Conservation (phyloP, 805 yeast species). For the Cyberlindnera mycetangii region DNA sequence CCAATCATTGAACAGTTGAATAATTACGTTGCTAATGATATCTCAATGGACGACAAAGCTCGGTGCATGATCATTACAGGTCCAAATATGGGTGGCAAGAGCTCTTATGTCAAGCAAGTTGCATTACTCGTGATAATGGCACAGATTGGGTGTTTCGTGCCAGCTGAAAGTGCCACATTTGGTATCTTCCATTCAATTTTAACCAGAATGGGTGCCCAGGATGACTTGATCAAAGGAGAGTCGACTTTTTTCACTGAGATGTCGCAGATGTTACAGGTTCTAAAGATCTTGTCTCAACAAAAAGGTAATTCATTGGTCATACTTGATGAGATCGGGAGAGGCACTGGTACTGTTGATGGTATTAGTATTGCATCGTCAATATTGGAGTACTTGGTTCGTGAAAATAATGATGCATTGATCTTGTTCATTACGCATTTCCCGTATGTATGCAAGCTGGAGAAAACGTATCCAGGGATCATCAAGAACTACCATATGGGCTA, state of each 20-base stretch:
- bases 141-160: slow-evolving; percentile 87
- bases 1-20: slow-evolving; percentile 72
- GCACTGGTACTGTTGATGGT: slow-evolving; percentile 84
- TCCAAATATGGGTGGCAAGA: slow-evolving; percentile 97
- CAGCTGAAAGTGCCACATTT: slow-evolving; percentile 73
- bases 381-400: slow-evolving; percentile 64
- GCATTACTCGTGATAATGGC: slow-evolving; percentile 85
- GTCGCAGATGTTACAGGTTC: slow-evolving; percentile 86
- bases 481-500: slow-evolving; percentile 87
- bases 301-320: slow-evolving; percentile 68
- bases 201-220: slow-evolving; percentile 98
- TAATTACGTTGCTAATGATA: slow-evolving; percentile 74
- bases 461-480: slow-evolving; percentile 51
- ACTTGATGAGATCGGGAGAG: slow-evolving; percentile 92
- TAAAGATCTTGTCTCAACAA: slow-evolving; percentile 56
- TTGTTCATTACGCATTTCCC: slow-evolving; percentile 96
- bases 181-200: slow-evolving; percentile 85
- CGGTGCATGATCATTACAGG: slow-evolving; percentile 88
- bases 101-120: slow-evolving; percentile 84
- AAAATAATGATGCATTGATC: slow-evolving; percentile 63
- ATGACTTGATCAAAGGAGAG: slow-evolving; percentile 92
- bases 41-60: slow-evolving; percentile 51
- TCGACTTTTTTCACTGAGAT: slow-evolving; percentile 95
- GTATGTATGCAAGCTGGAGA: slow-evolving; percentile 79
- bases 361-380: slow-evolving; percentile 97